phyloP scores from a whole-genome alignment of 208 protist species.

The Strigomonas culicis region DNA sequence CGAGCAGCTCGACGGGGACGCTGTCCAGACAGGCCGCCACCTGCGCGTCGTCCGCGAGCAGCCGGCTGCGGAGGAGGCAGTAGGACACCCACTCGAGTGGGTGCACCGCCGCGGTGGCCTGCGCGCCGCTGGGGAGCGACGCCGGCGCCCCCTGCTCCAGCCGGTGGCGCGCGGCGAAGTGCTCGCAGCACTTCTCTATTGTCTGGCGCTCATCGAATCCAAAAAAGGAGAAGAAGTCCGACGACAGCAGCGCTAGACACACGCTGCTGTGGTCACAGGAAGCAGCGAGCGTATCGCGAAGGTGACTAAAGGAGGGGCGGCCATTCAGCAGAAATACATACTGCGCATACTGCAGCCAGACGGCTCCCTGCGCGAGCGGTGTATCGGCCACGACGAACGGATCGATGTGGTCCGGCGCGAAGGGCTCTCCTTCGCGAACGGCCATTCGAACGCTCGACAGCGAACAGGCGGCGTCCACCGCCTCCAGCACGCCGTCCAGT shows the following conservation, averaged over 20 bases:
- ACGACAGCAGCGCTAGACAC: no score
- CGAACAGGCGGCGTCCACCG: slow-evolving; percentile 49
- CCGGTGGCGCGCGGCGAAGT: no score
- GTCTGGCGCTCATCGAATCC: no score
- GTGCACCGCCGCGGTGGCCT: neutral
- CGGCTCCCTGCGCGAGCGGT: slow-evolving; percentile 16
- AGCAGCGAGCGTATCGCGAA: no score
- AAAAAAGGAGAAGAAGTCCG: no score
- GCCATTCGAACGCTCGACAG: slow-evolving; percentile 1
- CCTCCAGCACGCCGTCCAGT: slow-evolving; percentile 28
- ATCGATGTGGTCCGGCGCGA: slow-evolving; percentile 17
- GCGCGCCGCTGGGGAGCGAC: slow-evolving; percentile 6
- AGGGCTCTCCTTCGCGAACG: slow-evolving; percentile 38
- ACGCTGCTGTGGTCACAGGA: no score
- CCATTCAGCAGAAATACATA: slow-evolving; percentile 32
- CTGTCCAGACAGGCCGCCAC: slow-evolving; percentile 6
- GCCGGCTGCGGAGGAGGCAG: neutral
- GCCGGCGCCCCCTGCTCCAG: slow-evolving; percentile 16
- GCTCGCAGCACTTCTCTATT: no score
- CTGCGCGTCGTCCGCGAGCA: neutral
- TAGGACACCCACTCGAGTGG: neutral
- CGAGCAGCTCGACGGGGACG: slow-evolving; percentile 20
- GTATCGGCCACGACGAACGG: no score
- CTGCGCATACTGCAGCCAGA: slow-evolving; percentile 52
- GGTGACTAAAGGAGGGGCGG: neutral